phyloP scores from a whole-genome alignment of 768 basidiomycete genomes.

The Mycena alexandri region DNA sequence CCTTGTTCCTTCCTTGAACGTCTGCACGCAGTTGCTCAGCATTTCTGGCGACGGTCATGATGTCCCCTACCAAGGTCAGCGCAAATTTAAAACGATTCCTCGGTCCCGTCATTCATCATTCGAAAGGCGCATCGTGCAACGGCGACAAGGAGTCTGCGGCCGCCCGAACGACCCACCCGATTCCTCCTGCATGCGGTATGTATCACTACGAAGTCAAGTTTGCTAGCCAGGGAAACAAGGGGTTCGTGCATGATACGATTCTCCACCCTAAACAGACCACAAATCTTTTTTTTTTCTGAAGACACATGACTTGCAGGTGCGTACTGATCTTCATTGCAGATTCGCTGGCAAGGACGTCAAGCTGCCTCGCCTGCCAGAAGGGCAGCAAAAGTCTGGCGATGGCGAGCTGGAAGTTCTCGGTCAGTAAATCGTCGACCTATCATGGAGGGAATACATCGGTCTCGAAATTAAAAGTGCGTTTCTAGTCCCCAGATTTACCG shows the following conservation, averaged over 20 bases:
- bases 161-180: conserved; percentile 79
- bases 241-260: conserved; percentile 59
- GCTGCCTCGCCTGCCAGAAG: conserved; percentile 84
- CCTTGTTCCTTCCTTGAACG: too few species aligned
- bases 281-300: too few species aligned
- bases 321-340: conserved; percentile 52
- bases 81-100: background rate
- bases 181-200: conserved; percentile 89
- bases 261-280: conserved; percentile 33
- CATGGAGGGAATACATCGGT: too few species aligned
- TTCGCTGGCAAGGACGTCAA: conserved; percentile 77
- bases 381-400: conserved; percentile 87
- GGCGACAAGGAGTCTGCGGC: conserved; percentile 89
- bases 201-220: conserved; percentile 96
- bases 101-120: conserved; percentile 19
- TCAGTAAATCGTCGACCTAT: too few species aligned
- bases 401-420: too few species aligned
- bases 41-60: conserved; percentile 82
- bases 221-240: conserved; percentile 82
- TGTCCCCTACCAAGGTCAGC: conserved; percentile 74
- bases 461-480: too few species aligned
- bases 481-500: too few species aligned
- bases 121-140: conserved; percentile 62
- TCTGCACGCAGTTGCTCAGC: too few species aligned
- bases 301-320: conserved; percentile 51